These are phyloP conservation scores for Rubus idaeus DNA, from an alignment of 306 rosid species.

Conservation along the genomic window DNA sequence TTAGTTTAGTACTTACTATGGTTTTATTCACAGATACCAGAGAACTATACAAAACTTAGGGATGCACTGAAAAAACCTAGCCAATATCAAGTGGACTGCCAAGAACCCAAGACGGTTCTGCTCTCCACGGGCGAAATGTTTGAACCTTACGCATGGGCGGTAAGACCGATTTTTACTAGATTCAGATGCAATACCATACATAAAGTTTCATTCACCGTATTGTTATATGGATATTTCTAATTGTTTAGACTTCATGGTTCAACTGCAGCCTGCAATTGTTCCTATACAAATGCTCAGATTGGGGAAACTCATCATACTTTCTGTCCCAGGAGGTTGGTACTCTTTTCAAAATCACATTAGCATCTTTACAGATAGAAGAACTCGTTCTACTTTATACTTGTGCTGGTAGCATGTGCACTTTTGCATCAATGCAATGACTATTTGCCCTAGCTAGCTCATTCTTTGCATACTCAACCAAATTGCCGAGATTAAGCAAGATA, in stretches of 20 bases:
- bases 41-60: constrained; percentile 46
- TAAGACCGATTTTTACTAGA: constrained; percentile 20
- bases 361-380: not conserved
- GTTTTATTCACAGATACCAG: constrained; percentile 48
- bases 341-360: not conserved
- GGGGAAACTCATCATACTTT: constrained; percentile 79
- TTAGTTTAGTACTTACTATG: not conserved
- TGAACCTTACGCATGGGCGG: constrained; percentile 87
- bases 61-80: constrained; percentile 59
- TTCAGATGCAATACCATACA: no score
- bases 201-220: no score
- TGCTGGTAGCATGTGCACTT: not conserved
- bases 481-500: not conserved
- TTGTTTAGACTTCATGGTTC: not conserved
- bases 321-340: constrained; percentile 87
- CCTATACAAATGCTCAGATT: constrained; percentile 80
- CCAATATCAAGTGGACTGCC: constrained; percentile 64
- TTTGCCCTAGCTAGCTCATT: no score
- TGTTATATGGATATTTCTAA: not conserved
- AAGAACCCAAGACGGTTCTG: constrained; percentile 73
- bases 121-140: constrained; percentile 80
- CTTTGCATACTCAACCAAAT: not conserved
- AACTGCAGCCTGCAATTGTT: constrained; percentile 78
- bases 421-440: not conserved
- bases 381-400: not conserved